Base-by-base conservation (phyloP, 805 yeast genomes). In the Metschnikowia arizonensis region DNA sequence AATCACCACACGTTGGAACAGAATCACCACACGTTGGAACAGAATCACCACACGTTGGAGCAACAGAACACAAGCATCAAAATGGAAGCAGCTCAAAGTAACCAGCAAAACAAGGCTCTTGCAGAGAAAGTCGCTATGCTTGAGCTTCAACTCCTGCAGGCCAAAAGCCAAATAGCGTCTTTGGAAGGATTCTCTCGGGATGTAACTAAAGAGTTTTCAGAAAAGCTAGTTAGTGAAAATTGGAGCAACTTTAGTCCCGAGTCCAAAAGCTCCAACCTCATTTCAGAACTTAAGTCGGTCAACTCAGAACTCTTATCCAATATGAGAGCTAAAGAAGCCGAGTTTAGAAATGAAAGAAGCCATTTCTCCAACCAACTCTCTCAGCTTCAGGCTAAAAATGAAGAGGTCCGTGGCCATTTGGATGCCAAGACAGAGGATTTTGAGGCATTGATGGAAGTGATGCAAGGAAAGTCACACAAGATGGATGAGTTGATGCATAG, bases 251-350 rank as follows among this genome's bases (percentile, higher is more conserved):
- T n/a, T n/a, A 26, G 11, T 12, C 29, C 12, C 29, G 11, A 33
- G 24, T 33, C 37, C 3, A 12, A 12, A n/a, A 23, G 10, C 14
- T 15, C 19, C 11, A 26, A 23, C 14, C n/a, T 32, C 6, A 18
- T 11, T 5, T 32, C 34, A 11, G 65, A 50, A 33, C 37, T 41
- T 47, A 46, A 40, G 12, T 49, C 52, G 4, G 73, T 81, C 71
- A 85, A 84, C 57, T 69, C 74, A 25, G 89, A 85, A 52, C 63
- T 87, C 18, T 61, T 83, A 11, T 85, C 82, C 15, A 85, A 83
- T 55, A 73, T 86, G 80, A 66, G 84, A 0, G 74, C 81, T 26
- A 76, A 83, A 50, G 89, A 85, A 52, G 58, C 58, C 9, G 89
- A 83, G 40, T 76, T 76, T 50, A 64, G 70, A 2, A 69, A 68